Conservation (phyloP, 306 rosid genomes). For the Lupinus albus region DNA sequence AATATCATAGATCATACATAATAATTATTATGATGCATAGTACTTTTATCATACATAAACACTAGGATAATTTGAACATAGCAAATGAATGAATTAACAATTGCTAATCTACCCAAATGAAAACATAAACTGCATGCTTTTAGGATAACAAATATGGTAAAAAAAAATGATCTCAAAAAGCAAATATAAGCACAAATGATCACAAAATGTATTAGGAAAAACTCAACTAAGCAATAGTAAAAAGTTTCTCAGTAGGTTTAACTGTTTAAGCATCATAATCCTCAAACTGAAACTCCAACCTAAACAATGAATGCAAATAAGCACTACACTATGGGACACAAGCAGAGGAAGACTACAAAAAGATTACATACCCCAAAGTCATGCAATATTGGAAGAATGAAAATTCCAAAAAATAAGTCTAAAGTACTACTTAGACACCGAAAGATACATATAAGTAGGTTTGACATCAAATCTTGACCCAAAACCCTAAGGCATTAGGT, state of each 20-base stretch:
- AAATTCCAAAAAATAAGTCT: conserved; percentile 39
- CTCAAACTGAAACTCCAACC: conserved; percentile 34
- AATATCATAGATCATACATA: no score
- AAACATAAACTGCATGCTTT: background rate
- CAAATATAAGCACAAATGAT: background rate
- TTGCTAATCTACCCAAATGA: no score
- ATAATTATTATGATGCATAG: no score
- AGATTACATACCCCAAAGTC: conserved; percentile 49
- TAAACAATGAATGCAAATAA: conserved; percentile 29
- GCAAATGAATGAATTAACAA: no score
- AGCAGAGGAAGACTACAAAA: conserved; percentile 2
- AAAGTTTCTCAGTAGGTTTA: conserved; percentile 20
- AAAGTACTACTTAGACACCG: conserved; percentile 14
- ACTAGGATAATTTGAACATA: no score
- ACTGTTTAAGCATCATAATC: conserved; percentile 34
- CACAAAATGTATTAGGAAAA: background rate
- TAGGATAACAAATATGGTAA: conserved; percentile 10
- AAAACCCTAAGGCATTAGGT: no score
- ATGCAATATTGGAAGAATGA: conserved; percentile 42
- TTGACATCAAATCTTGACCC: no score
- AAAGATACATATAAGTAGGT: no score
- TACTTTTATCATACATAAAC: no score
- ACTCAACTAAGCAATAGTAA: conserved; percentile 20
- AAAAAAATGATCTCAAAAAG: background rate
- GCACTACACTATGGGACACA: conserved; percentile 30